A percentile compares a stretch with the other conserved stretches of the same genome.
Conservation (phyloP, 352 stramenopile species). For the Pythium grandisporangium region DNA sequence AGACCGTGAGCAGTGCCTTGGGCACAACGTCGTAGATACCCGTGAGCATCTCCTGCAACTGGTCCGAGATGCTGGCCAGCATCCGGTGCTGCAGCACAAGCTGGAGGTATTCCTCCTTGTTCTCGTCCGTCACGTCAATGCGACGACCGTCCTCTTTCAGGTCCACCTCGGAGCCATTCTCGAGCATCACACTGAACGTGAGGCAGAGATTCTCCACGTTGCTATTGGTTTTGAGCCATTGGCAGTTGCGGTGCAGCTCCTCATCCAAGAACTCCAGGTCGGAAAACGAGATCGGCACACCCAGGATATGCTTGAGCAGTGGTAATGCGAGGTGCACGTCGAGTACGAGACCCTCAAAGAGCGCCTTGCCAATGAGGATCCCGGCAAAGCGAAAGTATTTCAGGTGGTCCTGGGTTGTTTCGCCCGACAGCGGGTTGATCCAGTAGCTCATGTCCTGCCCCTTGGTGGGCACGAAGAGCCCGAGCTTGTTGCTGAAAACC, state of each 20-base stretch:
- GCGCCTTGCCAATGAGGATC: conserved; percentile 95
- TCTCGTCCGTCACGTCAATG: conserved; percentile 92
- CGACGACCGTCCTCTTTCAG: conserved; percentile 85
- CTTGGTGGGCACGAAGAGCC: conserved; percentile 65
- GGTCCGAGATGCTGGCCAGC: conserved; percentile 82
- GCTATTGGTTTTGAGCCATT: conserved; percentile 69
- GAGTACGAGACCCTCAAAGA: conserved; percentile 95
- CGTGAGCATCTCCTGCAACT: conserved; percentile 86
- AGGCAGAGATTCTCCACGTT: conserved; percentile 60
- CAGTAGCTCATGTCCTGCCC: conserved; percentile 76
- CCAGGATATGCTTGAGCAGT: conserved; percentile 75
- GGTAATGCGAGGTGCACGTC: conserved; percentile 94
- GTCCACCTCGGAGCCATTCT: conserved; percentile 77
- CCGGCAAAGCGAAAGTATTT: conserved; percentile 95
- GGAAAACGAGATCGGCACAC: conserved; percentile 80
- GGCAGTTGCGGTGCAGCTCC: conserved; percentile 62
- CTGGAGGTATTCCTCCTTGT: conserved; percentile 93
- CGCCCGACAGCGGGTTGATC: conserved; percentile 56
- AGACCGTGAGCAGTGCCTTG: conserved; percentile 80
- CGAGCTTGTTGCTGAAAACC: conserved; percentile 60
- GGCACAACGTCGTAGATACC: conserved; percentile 92
- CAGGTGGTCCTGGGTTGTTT: conserved; percentile 57
- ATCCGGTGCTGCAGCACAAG: conserved; percentile 92
- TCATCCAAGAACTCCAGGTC: conserved; percentile 80
- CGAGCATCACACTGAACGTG: conserved; percentile 61